Evolutionary conservation across 345 rosid species (phyloP), one percentile per base, ranked within the genome.

Genomic region (Syzygium grande): DNA sequence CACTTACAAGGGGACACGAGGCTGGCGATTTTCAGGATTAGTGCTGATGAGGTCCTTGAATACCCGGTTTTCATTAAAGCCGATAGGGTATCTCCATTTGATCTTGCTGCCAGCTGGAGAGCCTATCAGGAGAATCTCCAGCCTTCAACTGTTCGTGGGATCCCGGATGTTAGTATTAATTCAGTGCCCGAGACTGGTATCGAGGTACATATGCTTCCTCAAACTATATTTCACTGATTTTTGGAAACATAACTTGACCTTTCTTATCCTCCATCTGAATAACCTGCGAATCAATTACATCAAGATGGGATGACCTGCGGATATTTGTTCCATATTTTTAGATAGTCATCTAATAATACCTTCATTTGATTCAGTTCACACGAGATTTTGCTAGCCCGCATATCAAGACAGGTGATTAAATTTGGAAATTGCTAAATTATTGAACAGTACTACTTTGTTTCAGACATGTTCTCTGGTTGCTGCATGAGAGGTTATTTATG

Each of bases 81-180:
- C 10, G 98, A 98, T 54, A 90, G 97, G 93, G 97, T 98, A 86
- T 98, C 99, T 8, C 99, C 99, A 14, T 95, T 98, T 91, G 99
- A 98, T 90, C 99, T 98, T 84, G 99, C 99, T 6, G 98, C 99
- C 87, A 96, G 99, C 90, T 98, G 99, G 99, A 92, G 99, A 90
- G 98, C 99, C 89, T 98, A 96, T 87, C 96, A 95, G 89, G 98
- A 98, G 90, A 98, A 96, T 85, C 90, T 96, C 61, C 97, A 93
- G 93, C 99, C 97, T 91, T 98, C 98, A 25, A 94, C 95, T 27
- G 99, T 96, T 65, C 98, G 98, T 87, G 99, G 98, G 53, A 96
- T 94, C 90, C 99, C 99, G 41, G 99, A 96, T 92, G 97, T 98
- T 87, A 96, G 97, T 88, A 96, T 98, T 23, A 92, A 96, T 93